Evolutionary conservation across 2,329 filamentous ascomycete species (phyloP), one percentile per base, ranked within the genome.

Genomic region (Hymenoscyphus fructigenus): DNA sequence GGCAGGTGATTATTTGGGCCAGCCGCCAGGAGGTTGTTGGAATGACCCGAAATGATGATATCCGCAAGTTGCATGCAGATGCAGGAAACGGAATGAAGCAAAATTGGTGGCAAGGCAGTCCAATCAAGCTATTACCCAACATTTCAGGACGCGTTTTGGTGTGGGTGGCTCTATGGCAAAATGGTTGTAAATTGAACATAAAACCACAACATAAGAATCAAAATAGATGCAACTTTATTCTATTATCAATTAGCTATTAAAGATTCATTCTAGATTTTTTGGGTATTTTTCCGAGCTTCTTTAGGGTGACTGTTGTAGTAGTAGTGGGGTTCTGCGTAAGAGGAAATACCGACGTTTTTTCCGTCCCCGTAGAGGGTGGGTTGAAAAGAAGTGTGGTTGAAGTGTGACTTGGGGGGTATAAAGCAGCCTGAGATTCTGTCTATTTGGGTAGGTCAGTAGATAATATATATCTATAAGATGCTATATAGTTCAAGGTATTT

Each of bases 101-200:
- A 23, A 17, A n/a, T 20, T 1, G n/a, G 34, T 20, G 41, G 41
- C 7, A n/a, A 20, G 17, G n/a, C 20, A 50, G 44, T 50, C 44
- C 44, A 50, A 50, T 47, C 41, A 47, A 47, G 7, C 41, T 50
- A 20, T 50, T 50, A 50, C n/a, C 44, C 44, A 50, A 50, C n/a
- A 26, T 50, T 23, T 50, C n/a, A 50, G 44, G n/a, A 9, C 44
- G 44, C 44, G n/a, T 26, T 12, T 15, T 50, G 44, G 20, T 50
- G 20, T 12, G n/a, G 44, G n/a, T 23, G n/a, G n/a, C n/a, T n/a
- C n/a, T n/a, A n/a, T n/a, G n/a, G n/a, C n/a, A n/a, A n/a, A n/a
- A n/a, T n/a, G n/a, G n/a, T n/a, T n/a, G n/a, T n/a, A n/a, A n/a
- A n/a, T n/a, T n/a, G n/a, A n/a, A n/a, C n/a, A n/a, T n/a, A n/a